phyloP scores from a whole-genome alignment of 345 rosid species.

The Excoecaria agallocha region DNA sequence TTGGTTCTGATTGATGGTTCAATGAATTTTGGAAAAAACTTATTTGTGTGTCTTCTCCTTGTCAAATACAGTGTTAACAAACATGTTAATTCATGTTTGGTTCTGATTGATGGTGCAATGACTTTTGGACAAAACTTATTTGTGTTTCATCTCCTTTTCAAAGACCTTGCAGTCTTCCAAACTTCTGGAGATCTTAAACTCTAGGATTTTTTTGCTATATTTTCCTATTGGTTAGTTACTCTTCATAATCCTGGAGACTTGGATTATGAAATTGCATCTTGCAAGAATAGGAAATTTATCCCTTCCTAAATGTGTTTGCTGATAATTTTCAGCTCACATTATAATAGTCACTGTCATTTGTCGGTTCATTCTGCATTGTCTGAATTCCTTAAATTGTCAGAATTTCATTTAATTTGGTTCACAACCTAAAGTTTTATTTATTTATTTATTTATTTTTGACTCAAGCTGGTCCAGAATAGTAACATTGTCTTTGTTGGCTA shows the following conservation, averaged over 20 bases:
- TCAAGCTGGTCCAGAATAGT: neutral
- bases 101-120: neutral
- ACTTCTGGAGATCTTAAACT: neutral
- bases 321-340: neutral
- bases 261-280: neutral
- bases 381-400: neutral
- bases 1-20: no score
- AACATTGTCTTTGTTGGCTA: slow-evolving; percentile 2
- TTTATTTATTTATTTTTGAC: neutral
- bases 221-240: neutral
- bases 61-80: no score
- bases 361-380: neutral
- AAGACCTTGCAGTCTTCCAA: neutral
- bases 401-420: neutral
- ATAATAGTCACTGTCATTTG: no score
- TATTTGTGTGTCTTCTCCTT: no score
- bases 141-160: neutral
- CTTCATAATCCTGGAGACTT: neutral
- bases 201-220: neutral
- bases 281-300: neutral
- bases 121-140: neutral
- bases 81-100: neutral
- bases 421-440: neutral
- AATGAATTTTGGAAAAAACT: no score
- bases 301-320: neutral